Conservation (phyloP, 176 grass and related monocot species). For the Ananas comosus region DNA sequence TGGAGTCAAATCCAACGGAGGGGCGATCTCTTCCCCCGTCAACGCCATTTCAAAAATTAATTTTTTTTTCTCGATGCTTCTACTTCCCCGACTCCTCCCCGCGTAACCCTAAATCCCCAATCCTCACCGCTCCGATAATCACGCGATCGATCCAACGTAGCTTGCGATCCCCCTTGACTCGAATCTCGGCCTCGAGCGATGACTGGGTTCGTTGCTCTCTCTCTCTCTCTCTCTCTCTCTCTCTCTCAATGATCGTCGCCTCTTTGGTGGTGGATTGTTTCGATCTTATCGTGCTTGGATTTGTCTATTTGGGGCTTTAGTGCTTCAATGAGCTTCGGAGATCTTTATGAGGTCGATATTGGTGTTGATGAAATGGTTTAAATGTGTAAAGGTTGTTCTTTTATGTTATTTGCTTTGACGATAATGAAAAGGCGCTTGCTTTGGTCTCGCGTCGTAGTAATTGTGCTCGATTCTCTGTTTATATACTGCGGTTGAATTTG, state of each 20-base stretch:
- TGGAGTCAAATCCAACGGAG: not conserved
- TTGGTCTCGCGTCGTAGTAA: not conserved
- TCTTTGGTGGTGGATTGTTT: not conserved
- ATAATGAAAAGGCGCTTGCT: not conserved
- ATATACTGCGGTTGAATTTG: too few relatives aligned
- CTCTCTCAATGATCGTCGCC: not conserved
- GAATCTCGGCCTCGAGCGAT: not conserved
- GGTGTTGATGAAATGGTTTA: not conserved
- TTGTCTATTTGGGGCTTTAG: not conserved
- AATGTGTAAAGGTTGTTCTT: not conserved
- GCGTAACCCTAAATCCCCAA: not conserved
- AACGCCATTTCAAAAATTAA: not conserved
- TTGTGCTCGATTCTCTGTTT: not conserved
- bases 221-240: not conserved
- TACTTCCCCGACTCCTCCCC: not conserved
- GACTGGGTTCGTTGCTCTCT: not conserved
- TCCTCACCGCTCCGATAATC: not conserved
- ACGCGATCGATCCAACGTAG: too few relatives aligned
- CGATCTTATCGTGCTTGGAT: not conserved
- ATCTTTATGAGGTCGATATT: not conserved
- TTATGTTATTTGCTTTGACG: not conserved
- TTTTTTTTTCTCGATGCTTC: not conserved
- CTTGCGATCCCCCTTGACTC: not conserved
- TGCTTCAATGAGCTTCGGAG: not conserved
- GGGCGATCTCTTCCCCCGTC: not conserved